Base-by-base conservation (phyloP, 495 filamentous ascomycete species). In the Pyrenula massariospora region DNA sequence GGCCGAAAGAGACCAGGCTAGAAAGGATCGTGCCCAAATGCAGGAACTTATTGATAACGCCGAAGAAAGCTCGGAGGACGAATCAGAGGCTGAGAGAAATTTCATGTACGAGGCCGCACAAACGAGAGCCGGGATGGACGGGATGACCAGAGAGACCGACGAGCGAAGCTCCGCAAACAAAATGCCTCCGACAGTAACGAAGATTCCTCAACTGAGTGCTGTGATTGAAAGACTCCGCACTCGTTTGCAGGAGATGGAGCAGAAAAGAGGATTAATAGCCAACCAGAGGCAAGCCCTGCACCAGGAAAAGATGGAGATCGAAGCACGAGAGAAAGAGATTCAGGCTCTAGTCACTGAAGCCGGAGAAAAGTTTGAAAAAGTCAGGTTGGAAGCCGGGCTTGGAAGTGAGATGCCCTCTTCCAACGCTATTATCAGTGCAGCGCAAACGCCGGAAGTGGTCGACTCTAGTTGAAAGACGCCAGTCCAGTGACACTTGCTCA, bases 101-200 rank as follows among this genome's bases (percentile, higher is more conserved):
- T 87, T 84, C 10, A 93, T 89, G 20, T 98, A 92, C 70, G 92
- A 96, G 69, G 85, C 84, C 2, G 84, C 88, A 20, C 93, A 98
- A 70, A 89, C 89, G 31, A 78, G 84, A 36, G 87, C 87, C 10
- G 91, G 86, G 1, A 87, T 86, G 80, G 87, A 85, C 57, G 78
- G 81, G n/a, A 66, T 84, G 54, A 72, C 64, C 24, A 65, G 52
- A 49, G 68, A 71, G 24, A 53, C 61, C 22, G 49, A 54, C 22
- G 67, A 71, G 48, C 56, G 63, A 24, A 20, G 60, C n/a, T 31
- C 60, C 19, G 69, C 79, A 31, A 73, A 76, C 50, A 72, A 67
- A 24, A 84, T 77, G 1, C 82, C 82, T 12, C 76, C 81, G 10
- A 80, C 75, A 58, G 75, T 84, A 61, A 80, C 81, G 5, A 76